Base-by-base conservation (phyloP, 1,139 yeast genomes). In the Debaryomyces sp. region DNA sequence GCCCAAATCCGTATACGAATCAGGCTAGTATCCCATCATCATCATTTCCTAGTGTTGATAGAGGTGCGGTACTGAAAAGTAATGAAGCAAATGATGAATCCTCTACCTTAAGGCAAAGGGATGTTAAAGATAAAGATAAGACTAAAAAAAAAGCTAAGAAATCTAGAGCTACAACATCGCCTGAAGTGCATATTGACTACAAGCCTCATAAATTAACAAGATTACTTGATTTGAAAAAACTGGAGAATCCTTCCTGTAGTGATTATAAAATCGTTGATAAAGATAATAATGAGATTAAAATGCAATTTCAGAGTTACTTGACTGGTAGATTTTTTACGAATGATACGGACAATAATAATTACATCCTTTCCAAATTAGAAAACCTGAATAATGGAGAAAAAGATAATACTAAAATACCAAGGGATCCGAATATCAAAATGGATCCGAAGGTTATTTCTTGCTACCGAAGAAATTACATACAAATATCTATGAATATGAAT, bases 401-500 rank as follows among this genome's bases (percentile, higher is more conserved):
- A 18, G 21, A 23, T n/a, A 40, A 45, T 37, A 12, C 13, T 13
- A 24, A 30, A 7, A 45, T 36, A 21, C 12, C 27, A 10, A 47
- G 42, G 18, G 41, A 13, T 29, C 12, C 44, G 4, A 21, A 18
- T 8, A 22, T 24, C 10, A 41, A 48, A 15, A 57, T 54, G 43
- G 70, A 68, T 46, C 77, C 79, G 8, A 70, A 63, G 51, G 76
- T 75, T 18, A 68, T 77, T 24, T 71, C 78, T 12, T 77, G 81
- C 55, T 77, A 77, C 58, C 61, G 82, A 50, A 59, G 82, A 50
- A 77, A 77, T 54, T 74, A 65, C 54, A 72, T 77, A 47, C 80
- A 73, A 52, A 57, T 75, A 10, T 61, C 69, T 13, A 50, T 75
- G 46, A 69, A 70, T 51, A 59, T 75, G 63, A 70, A 67, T 44